phyloP scores from a whole-genome alignment of 192 early-diverging fungal species.

The Powellomyces hirtus region DNA sequence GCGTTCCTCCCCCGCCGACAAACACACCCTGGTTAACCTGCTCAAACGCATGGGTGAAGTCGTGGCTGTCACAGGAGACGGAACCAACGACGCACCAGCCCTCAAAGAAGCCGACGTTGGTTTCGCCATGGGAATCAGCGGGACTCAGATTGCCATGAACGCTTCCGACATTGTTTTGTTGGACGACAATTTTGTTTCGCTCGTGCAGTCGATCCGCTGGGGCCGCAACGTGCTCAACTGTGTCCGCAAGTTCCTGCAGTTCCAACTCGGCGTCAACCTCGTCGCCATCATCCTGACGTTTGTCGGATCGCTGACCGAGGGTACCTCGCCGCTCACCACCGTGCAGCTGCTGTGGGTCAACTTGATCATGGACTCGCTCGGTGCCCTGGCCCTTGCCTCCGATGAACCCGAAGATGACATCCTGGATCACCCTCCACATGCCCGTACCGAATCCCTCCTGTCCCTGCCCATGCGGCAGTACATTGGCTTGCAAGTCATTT shows the following conservation, averaged over 20 bases:
- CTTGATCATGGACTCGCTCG: slow-evolving; percentile 63
- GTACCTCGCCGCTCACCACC: slow-evolving; percentile 49
- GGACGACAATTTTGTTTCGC: slow-evolving; percentile 62
- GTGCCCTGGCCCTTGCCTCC: slow-evolving; percentile 53
- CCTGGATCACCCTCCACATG: slow-evolving; percentile 50
- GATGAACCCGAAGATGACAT: slow-evolving; percentile 61
- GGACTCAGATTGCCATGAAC: slow-evolving; percentile 63
- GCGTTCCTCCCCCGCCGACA: slow-evolving; percentile 51
- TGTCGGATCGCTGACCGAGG: slow-evolving; percentile 49
- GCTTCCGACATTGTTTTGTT: slow-evolving; percentile 60
- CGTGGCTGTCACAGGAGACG: slow-evolving; percentile 63
- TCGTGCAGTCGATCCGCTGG: slow-evolving; percentile 57
- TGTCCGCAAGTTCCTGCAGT: slow-evolving; percentile 64
- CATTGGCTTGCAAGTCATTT: slow-evolving; percentile 47
- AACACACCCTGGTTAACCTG: slow-evolving; percentile 52
- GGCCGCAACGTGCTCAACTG: slow-evolving; percentile 58
- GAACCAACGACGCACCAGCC: slow-evolving; percentile 60
- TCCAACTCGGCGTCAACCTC: slow-evolving; percentile 59
- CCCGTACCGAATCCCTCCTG: slow-evolving; percentile 42
- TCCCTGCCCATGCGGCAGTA: slow-evolving; percentile 49
- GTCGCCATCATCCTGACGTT: slow-evolving; percentile 57
- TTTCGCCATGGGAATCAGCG: slow-evolving; percentile 62
- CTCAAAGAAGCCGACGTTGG: slow-evolving; percentile 63
- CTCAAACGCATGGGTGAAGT: slow-evolving; percentile 56
- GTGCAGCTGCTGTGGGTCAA: slow-evolving; percentile 66